Conservation (phyloP, 1,284 basidiomycete genomes). For the Schizophyllum amplum region DNA sequence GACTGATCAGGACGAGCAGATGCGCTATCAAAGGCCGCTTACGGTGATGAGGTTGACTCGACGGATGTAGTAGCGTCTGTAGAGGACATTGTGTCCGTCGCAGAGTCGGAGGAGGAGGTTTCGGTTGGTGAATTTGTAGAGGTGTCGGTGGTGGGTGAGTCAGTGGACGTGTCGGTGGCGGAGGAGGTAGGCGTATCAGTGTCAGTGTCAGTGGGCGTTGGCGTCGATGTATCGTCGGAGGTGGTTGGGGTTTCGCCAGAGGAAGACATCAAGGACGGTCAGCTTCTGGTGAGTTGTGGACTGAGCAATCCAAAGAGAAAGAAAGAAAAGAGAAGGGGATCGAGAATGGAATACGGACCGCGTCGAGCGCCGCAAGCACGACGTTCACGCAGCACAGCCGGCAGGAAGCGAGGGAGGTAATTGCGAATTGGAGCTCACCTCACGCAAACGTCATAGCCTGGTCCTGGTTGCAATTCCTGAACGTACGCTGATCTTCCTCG, state of each 20-base stretch:
- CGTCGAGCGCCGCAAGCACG: background rate
- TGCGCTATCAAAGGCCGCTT: background rate
- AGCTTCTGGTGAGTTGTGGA: background rate
- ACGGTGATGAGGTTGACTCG: background rate
- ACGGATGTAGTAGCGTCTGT: background rate
- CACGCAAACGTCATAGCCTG: background rate
- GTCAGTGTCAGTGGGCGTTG: conserved; percentile 7
- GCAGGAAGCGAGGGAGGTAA: background rate
- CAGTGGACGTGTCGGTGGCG: conserved; percentile 7
- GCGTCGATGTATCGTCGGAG: conserved; percentile 7
- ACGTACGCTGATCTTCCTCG: background rate
- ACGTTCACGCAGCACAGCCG: background rate
- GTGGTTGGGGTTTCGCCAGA: background rate
- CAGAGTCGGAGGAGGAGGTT: conserved; percentile 8
- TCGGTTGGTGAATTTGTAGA: background rate
- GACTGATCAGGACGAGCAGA: background rate
- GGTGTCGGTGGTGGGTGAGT: conserved; percentile 2
- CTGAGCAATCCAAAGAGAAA: conserved; percentile 6
- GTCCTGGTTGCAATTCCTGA: background rate
- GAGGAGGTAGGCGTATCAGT: conserved; percentile 13
- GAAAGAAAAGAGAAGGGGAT: conserved; percentile 7
- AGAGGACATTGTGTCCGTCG: conserved; percentile 7
- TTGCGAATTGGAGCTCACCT: background rate
- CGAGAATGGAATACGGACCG: conserved; percentile 5
- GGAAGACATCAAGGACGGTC: background rate